Base-by-base conservation (phyloP, 2,329 filamentous ascomycete species). In the Fusarium sororula region DNA sequence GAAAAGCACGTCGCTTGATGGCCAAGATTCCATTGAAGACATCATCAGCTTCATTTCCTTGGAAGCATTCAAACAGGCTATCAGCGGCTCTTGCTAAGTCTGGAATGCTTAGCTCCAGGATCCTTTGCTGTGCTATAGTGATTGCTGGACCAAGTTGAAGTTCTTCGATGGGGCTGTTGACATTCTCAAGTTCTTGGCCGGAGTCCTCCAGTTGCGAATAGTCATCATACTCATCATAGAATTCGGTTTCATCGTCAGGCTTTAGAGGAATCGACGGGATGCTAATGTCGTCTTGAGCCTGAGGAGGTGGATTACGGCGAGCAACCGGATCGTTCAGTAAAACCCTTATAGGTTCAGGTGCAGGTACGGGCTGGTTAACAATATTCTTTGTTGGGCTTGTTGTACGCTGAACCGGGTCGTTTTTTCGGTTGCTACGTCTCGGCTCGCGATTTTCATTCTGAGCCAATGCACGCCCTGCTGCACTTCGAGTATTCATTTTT, bases 1-100 rank as follows among this genome's bases (percentile, higher is more conserved):
- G 67, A 61, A 82, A 81, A 13, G 75, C 60, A 20, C 70, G 71
- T 53, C 77, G 72, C 45, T 80, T 81, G 37, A 80, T 75, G 22
- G 66, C 47, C 15, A 81, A 65, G 26, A 78, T 70, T 17, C 68
- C 65, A 32, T 64, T 59, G 32, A 76, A 75, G 24, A 81, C 67
- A 7, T 77, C 62, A 28, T 68, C 55, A 37, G 70, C 54, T 7
- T 76, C 56, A 24, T 68, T 55, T 42, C 53, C 53, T 20, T 38
- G 45, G 7, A 82, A 70, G 56, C 74, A 78, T 6, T 72, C 68
- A 63, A 81, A 75, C 37, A 83, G 63, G 11, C 76, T 76, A 20
- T 76, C 69, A 0, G 81, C 68, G 37, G 78, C 74, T 24, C 73
- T 72, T 57, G 70, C 70, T 14, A 83, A 73, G 38, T 81, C 75